A percentile compares a stretch with the other conserved stretches of the same genome.
These are phyloP conservation scores for Canna indica DNA, from an alignment of 176 grass and related monocot species.

Conservation along the genomic window DNA sequence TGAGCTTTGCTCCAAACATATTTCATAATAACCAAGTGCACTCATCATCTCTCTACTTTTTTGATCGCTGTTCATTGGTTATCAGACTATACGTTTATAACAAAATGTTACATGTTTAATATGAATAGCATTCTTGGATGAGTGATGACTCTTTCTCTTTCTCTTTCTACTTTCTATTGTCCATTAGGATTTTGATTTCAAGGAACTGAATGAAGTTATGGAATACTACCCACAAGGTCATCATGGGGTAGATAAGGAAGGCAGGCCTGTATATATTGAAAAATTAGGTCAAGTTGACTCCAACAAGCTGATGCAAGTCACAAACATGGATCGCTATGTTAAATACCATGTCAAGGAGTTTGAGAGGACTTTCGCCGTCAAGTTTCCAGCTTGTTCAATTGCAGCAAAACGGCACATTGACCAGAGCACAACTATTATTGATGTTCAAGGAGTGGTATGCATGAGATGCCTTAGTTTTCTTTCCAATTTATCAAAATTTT, in stretches of 20 bases:
- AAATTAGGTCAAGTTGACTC: constrained; percentile 76
- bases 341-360: constrained; percentile 94
- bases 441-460: constrained; percentile 81
- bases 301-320: constrained; percentile 80
- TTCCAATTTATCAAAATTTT: not conserved
- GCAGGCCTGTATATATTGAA: constrained; percentile 83
- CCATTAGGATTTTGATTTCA: constrained; percentile 59
- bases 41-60: not conserved
- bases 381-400: constrained; percentile 93
- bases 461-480: not conserved
- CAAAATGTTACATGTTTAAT: not conserved
- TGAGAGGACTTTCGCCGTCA: constrained; percentile 76
- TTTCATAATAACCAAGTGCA: not conserved
- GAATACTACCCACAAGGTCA: constrained; percentile 96
- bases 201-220: constrained; percentile 78
- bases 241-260: constrained; percentile 87
- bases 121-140: not conserved
- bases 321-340: constrained; percentile 73
- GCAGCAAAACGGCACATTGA: constrained; percentile 70
- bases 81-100: not conserved
- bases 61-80: not conserved
- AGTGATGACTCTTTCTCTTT: not conserved
- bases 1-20: not conserved
- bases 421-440: constrained; percentile 97
- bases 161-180: not conserved